Evolutionary conservation across 192 early-diverging fungal genomes (phyloP), one percentile per base, ranked within the genome.

Genomic region (Mortierella hygrophila): DNA sequence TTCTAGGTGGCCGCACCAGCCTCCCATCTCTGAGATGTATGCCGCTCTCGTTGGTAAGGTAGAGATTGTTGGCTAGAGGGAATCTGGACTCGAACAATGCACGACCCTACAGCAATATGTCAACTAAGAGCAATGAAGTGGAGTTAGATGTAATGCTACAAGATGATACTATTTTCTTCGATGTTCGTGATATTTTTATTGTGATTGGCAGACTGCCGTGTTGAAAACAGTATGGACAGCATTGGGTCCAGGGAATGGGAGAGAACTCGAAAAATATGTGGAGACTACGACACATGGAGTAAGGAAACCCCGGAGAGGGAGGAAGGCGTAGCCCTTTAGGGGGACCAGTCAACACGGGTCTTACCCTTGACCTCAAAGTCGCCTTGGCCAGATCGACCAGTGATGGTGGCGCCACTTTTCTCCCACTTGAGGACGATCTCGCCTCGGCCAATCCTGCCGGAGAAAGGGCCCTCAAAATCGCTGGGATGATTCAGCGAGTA

Each of bases 21-120:
- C 78, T 44, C n/a, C 70, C 29, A 80, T 80, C 44, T 68, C 72
- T 47, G 72, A 80, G 0, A 80, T 80, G 70, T 80, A 71, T 41
- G 57, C 78, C 20, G 78, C 71, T 80, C 78, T 80, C n/a, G 77
- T 74, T 60, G 60, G 78, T 57, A 74, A 80, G 26, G 78, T 74
- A 71, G 71, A 80, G 7, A 68, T 80, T 55, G 78, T 80, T 63
- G 78, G 72, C 26, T 74, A 72, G 78, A 73, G 44, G 32, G 72
- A 80, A 68, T 57, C 78, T 74, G 78, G 71, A 68, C 78, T 80
- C 78, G 71, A 74, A 57, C 78, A 80, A 41, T 74, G 80, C 47
- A 82, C 29, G 65, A 75, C 74, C 3, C 49, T n/a, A 76, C 29
- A 26, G 0, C 38, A 40, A 3, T 40, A 40, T 40, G 38, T 40